Conservation (phyloP, 1,284 basidiomycete genomes). For the Ganoderma sinense region DNA sequence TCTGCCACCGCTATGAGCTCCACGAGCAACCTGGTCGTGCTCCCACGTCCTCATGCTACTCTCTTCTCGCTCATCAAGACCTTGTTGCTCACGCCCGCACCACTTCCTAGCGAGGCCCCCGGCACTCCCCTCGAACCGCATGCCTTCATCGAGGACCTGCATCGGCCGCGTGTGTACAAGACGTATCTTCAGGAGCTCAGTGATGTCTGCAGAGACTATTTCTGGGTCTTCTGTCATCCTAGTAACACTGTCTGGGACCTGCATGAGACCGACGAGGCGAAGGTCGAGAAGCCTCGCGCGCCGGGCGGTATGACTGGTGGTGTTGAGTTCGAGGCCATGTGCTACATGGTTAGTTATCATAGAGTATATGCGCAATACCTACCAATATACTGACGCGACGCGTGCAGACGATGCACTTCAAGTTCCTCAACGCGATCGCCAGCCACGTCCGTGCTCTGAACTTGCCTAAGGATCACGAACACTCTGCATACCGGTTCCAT, state of each 20-base stretch:
- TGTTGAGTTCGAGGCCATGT: constrained; percentile 97
- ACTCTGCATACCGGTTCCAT: constrained; percentile 84
- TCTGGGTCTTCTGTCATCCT: constrained; percentile 98
- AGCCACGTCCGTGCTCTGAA: constrained; percentile 68
- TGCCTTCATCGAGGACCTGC: constrained; percentile 88
- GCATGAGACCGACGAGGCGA: constrained; percentile 80
- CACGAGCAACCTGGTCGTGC: constrained; percentile 56
- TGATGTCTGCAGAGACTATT: constrained; percentile 94
- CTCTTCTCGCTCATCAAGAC: constrained; percentile 75
- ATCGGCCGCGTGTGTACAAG: constrained; percentile 88
- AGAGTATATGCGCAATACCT: not conserved
- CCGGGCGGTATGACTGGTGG: constrained; percentile 99
- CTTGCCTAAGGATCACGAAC: constrained; percentile 69
- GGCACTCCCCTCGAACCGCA: constrained; percentile 76
- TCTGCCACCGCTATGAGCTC: constrained; percentile 42
- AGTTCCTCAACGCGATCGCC: constrained; percentile 82
- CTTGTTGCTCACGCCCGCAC: constrained; percentile 78
- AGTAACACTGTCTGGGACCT: constrained; percentile 92
- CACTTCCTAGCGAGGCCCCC: constrained; percentile 73
- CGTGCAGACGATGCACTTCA: constrained; percentile 82
- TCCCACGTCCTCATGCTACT: constrained; percentile 76
- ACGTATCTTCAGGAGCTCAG: constrained; percentile 90
- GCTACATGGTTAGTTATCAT: constrained; percentile 78
- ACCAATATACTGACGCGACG: not conserved
- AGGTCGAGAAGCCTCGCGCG: constrained; percentile 91